These are phyloP conservation scores for Candida loeiensis DNA, from an alignment of 805 yeast genomes.

Conservation along the genomic window DNA sequence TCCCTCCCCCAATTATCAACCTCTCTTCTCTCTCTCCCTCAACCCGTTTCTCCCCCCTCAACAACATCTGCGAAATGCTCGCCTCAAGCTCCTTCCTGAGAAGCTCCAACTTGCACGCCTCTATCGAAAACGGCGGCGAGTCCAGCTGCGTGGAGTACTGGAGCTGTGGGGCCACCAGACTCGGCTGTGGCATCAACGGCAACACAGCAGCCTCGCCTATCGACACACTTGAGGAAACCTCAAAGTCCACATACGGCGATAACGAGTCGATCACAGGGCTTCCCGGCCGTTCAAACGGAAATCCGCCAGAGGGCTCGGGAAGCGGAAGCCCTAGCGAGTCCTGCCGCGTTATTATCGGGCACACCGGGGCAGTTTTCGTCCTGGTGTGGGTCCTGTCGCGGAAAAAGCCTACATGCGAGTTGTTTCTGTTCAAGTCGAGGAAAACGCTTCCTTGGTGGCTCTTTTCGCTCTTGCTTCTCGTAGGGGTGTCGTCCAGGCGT, in stretches of 20 bases:
- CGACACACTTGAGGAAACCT: no score
- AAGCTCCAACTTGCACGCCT: neutral
- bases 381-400: neutral
- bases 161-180: no score
- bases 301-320: no score
- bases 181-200: no score
- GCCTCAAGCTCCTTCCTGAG: neutral
- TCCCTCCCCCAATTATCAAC: no score
- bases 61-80: neutral
- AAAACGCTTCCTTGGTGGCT: neutral
- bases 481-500: neutral
- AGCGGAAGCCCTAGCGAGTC: no score
- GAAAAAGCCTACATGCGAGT: neutral
- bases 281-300: no score
- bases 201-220: no score
- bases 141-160: no score
- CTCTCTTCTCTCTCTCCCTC: neutral
- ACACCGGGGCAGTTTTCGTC: neutral
- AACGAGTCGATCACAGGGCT: no score
- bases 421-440: neutral
- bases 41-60: neutral
- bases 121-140: no score
- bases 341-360: neutral
- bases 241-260: no score
- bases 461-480: neutral